Base-by-base conservation (phyloP, 805 yeast species). In the Clavispora asparagi region DNA sequence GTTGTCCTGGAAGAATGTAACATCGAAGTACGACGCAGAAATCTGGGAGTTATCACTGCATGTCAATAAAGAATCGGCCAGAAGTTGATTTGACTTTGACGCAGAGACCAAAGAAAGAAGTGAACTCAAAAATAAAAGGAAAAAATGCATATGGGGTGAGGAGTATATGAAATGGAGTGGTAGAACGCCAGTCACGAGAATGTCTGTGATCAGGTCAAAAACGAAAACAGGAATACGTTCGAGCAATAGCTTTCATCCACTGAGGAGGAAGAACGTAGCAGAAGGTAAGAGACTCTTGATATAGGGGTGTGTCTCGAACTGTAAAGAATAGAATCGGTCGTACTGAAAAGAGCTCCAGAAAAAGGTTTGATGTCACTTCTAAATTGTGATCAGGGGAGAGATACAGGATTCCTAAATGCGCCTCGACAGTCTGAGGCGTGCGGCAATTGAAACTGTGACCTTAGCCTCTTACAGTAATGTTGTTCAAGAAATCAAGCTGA, bases 11-110 rank as follows among this genome's bases (percentile, higher is more conserved):
- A 69, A 83, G 63, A 76, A 87, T 38, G 67, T 67, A 43, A 91
- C 95, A 56, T 87, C 86, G 61, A 94, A 91, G 53, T 74, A 79
- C 8, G 90, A 79, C 6, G 97, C 92, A 3, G 96, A 82, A 57
- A 94, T 82, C 61, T 82, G 85, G 7, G 99, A 91, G 63, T 86
- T 73, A 38, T 82, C 84, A 96, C 90, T 91, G 71, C 99, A 94
- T 35, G 98, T 87, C 56, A 92, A 71, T 54, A 94, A 73, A 8
- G 97, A 88, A 16, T 80, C 64, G 0, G 94, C 78, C 51, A 65
- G 70, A 46, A 82, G 62, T 46, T 54, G 57, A 27, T 50, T 53
- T 25, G 37, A 51, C 23, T 50, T 53, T 25, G 37, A 51, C 23
- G 63, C 71, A 8, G 46, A 28, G 7, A 51, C 58, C 7, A 52